phyloP scores from a whole-genome alignment of 1,284 basidiomycete species.

The Leccinum huronense region DNA sequence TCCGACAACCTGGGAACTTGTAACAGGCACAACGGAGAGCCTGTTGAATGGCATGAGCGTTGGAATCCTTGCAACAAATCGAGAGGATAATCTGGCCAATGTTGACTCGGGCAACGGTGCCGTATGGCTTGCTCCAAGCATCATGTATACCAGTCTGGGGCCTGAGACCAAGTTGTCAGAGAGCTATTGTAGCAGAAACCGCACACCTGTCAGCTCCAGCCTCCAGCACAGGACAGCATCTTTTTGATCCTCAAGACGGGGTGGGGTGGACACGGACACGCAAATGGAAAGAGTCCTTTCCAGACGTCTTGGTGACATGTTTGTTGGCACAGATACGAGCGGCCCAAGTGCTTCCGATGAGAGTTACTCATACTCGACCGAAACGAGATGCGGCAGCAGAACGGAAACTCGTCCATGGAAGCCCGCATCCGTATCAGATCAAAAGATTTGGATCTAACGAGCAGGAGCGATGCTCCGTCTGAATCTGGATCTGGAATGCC shows the following conservation, averaged over 20 bases:
- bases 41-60: slow-evolving; percentile 90
- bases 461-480: too few species aligned
- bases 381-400: slow-evolving; percentile 91
- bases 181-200: too few species aligned
- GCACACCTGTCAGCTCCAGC: slow-evolving; percentile 67
- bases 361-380: slow-evolving; percentile 98
- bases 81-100: slow-evolving; percentile 98
- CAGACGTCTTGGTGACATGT: slow-evolving; percentile 97
- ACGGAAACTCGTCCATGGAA: slow-evolving; percentile 96
- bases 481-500: too few species aligned
- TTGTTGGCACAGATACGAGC: slow-evolving; percentile 99
- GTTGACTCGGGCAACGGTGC: slow-evolving; percentile 91
- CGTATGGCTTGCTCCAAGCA: slow-evolving; percentile 99
- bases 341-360: slow-evolving; percentile 96
- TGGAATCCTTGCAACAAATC: slow-evolving; percentile 89
- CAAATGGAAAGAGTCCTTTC: slow-evolving; percentile 99
- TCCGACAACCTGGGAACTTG: slow-evolving; percentile 99
- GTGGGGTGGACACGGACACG: slow-evolving; percentile 97
- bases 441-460: slow-evolving; percentile 80
- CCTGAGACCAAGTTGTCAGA: slow-evolving; percentile 39
- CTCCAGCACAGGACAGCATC: slow-evolving; percentile 99
- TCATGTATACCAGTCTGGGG: slow-evolving; percentile 99
- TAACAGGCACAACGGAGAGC: slow-evolving; percentile 96
- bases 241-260: slow-evolving; percentile 99
- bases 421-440: slow-evolving; percentile 96